A percentile compares a stretch with the other conserved stretches of the same genome.
phyloP scores from a whole-genome alignment of 2,329 filamentous ascomycete genomes.

The Colletotrichum nymphaeae region DNA sequence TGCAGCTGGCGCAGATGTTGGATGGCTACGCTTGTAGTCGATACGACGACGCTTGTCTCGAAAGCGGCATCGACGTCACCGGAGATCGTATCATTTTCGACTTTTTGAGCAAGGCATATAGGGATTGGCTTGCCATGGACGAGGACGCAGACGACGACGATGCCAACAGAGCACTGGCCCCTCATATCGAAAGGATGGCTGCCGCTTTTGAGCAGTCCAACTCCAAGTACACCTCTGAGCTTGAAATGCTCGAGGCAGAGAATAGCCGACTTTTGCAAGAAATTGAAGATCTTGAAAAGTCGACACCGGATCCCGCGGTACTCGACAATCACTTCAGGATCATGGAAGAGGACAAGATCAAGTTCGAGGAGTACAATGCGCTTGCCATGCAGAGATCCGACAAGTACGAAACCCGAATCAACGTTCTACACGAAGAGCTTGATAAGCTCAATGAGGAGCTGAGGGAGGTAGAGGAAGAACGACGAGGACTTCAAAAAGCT shows the following conservation, averaged over 20 bases:
- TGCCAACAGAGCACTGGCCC: constrained; percentile 80
- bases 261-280: constrained; percentile 84
- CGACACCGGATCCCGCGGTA: constrained; percentile 83
- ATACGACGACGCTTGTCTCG: constrained; percentile 91
- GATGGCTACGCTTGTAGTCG: constrained; percentile 82
- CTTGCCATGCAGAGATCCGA: constrained; percentile 86
- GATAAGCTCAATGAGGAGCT: constrained; percentile 82
- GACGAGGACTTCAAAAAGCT: constrained; percentile 80
- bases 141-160: constrained; percentile 90
- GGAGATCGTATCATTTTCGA: constrained; percentile 95
- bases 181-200: constrained; percentile 90
- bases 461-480: constrained; percentile 84
- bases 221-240: constrained; percentile 83
- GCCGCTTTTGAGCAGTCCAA: constrained; percentile 87
- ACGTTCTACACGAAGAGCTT: constrained; percentile 87
- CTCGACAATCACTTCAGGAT: constrained; percentile 92
- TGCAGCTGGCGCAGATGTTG: constrained; percentile 96
- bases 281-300: constrained; percentile 90
- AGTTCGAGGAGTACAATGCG: constrained; percentile 95
- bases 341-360: constrained; percentile 91
- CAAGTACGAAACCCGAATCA: constrained; percentile 85
- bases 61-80: constrained; percentile 87
- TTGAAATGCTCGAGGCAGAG: constrained; percentile 88
- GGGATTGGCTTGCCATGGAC: constrained; percentile 93
- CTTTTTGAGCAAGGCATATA: constrained; percentile 90